Base-by-base conservation (phyloP, 2,329 filamentous ascomycete genomes). In the Sordariomycetes sp. region DNA sequence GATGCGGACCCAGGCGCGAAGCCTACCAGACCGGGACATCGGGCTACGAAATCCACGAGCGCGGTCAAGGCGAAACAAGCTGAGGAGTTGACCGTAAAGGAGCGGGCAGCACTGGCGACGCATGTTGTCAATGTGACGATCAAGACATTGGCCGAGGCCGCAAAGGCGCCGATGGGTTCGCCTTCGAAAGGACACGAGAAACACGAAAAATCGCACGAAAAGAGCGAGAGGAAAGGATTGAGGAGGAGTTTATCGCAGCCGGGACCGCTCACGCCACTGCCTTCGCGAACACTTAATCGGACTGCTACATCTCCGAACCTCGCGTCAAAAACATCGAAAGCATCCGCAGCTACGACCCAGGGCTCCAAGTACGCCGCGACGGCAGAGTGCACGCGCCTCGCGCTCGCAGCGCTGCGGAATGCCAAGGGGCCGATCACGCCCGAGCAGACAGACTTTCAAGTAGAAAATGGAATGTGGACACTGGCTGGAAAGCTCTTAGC, bases 381-480 rank as follows among this genome's bases (percentile, higher is more conserved):
- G 1, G 76, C 79, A 10, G 82, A 87, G 57, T 87, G 83, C 46
- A 72, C 79, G 6, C 70, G 81, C 8, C 54, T 73, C 19, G 81
- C 79, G 2, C 85, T 88, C 47, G 59, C 69, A 6, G 77, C 74
- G 32, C 60, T 88, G 25, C 67, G 79, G 32, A 64, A 68, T 19
- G 47, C 76, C 17, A 72, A 82, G 33, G 62, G 69, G 18, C 59
- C 69, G 1, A 58, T 70, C 6, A 64, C 68, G 8, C 58, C 75
- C 8, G 58, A 68, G 8, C 59, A 79, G n/a, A 68, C 75, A 2
- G 68, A 72, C 29, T 59, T 83, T 25, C 82, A 88, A 48, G 55
- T 88, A 4, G 84, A 88, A 50, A 77, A 67, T 39, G 84, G 82
- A 35, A 82, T 85, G 67, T 72, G 81, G 12, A 75, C 79, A 0